Evolutionary conservation across 2,329 filamentous ascomycete genomes (phyloP), one percentile per base, ranked within the genome.

Genomic region (Colletotrichum filicis): DNA sequence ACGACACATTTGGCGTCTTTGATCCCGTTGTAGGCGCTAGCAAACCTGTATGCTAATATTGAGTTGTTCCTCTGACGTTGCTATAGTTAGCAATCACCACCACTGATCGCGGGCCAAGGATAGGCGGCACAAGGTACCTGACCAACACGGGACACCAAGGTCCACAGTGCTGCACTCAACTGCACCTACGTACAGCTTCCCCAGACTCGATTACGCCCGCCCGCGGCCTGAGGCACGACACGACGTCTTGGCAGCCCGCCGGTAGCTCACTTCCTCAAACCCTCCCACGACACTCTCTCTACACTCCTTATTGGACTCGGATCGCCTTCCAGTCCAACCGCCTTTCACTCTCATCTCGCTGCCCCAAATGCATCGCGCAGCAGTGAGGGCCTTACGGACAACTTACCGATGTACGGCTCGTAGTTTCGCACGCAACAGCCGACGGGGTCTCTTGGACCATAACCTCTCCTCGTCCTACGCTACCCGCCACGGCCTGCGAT

Each of bases 341-440:
- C 24, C 59, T 59, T 46, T 53, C 35, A 53, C 24, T 55, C 46
- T n/a, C 58, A 60, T 61, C 58, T 72, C 61, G 65, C 62, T 65
- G 62, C 71, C 71, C 78, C 86, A 86, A 85, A 95, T 95, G 93
- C 92, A 92, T 90, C 92, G 92, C 85, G 92, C 89, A 83, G 89
- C 90, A 77, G 84, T 91, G 76, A 89, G 90, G 86, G 90, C 90
- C 79, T 85, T 93, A 82, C 90, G 93, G 86, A 91, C 91, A 80
- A 90, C 90, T 79, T 89, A 90, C 83, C 90, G 92, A 81, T 89
- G 87, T 79, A 88, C 88, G 79, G 88, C 90, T 82, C 91, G 90
- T 79, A 89, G 88, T 81, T 83, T 92, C 76, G 79, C 86, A 77
- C 89, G 89, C 78, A 86, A 83, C 80, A 81, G 79, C 75, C 84